A percentile compares a stretch with the other conserved stretches of the same genome.
Evolutionary conservation across 805 yeast species (phyloP).

Genomic region (Ogataea populi-albae): DNA sequence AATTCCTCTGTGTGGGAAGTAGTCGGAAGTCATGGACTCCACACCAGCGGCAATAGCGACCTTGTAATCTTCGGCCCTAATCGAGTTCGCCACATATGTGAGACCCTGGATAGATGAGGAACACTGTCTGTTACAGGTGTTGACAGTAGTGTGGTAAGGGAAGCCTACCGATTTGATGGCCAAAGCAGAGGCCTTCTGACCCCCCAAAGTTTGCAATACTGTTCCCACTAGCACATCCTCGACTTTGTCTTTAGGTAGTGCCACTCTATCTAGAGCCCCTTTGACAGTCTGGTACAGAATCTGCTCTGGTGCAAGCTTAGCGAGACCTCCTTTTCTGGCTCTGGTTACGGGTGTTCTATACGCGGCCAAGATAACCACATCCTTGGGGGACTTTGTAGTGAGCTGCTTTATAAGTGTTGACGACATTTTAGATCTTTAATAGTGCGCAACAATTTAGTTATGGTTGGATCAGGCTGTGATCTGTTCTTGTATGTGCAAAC

Average conservation of each 20-base stretch:
- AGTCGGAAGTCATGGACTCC: constrained; percentile 41
- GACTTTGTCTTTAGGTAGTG: constrained; percentile 26
- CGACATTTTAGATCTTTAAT: constrained; percentile 11
- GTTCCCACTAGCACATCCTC: constrained; percentile 39
- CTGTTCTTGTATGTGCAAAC: too few species aligned
- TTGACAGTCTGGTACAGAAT: constrained; percentile 31
- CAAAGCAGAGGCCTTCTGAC: constrained; percentile 37
- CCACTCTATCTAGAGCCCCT: constrained; percentile 28
- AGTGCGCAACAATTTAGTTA: too few species aligned
- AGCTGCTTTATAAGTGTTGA: constrained; percentile 13
- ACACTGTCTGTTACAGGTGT: constrained; percentile 38
- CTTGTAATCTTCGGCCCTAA: constrained; percentile 31
- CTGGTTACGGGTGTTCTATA: constrained; percentile 36
- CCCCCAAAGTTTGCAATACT: constrained; percentile 37
- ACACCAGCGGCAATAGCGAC: constrained; percentile 41
- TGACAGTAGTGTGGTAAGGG: constrained; percentile 34
- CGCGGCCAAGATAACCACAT: constrained; percentile 37
- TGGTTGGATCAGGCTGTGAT: too few species aligned
- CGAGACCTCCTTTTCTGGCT: constrained; percentile 36
- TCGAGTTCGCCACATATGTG: constrained; percentile 32
- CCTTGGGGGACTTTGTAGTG: constrained; percentile 27
- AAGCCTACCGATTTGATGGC: constrained; percentile 36
- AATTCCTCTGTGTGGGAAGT: constrained; percentile 39
- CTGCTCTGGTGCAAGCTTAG: constrained; percentile 36
- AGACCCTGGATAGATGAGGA: constrained; percentile 40